Percentiles rank a stretch among this genome's conserved stretches.
Evolutionary conservation across 345 rosid genomes (phyloP).

Genomic region (Salix exigua): DNA sequence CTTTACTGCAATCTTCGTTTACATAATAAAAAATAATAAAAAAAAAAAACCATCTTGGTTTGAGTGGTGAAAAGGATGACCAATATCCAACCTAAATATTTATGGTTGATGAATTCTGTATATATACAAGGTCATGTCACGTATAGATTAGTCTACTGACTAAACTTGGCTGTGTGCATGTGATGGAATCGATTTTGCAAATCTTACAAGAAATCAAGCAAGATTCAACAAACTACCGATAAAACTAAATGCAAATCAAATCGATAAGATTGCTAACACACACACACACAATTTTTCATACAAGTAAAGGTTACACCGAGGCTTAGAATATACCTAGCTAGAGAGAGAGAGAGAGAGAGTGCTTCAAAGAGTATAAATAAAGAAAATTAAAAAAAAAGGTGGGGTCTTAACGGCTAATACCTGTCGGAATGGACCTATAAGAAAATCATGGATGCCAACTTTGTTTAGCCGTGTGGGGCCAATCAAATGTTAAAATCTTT

Average conservation of each 20-base stretch:
- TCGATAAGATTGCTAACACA: not conserved
- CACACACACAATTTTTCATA: no score
- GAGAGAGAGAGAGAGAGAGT: no score
- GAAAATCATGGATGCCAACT: conserved; percentile 43
- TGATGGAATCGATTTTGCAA: not conserved
- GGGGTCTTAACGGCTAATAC: conserved; percentile 45
- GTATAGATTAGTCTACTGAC: not conserved
- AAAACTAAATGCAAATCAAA: conserved; percentile 15
- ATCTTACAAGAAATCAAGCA: conserved; percentile 10
- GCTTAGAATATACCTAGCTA: not conserved
- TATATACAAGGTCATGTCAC: not conserved
- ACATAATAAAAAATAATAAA: no score
- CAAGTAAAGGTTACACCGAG: not conserved
- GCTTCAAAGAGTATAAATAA: not conserved
- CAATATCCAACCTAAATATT: no score
- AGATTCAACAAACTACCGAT: conserved; percentile 22
- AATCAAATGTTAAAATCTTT: conserved; percentile 24
- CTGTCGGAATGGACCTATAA: conserved; percentile 34
- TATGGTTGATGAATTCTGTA: no score
- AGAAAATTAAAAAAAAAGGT: not conserved
- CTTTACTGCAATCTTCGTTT: no score
- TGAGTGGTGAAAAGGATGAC: no score
- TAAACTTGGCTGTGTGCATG: not conserved
- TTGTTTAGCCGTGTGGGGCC: conserved; percentile 43
- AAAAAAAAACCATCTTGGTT: no score